Percentiles rank a stretch among this genome's conserved stretches.
phyloP scores from a whole-genome alignment of 768 basidiomycete species.

The Tylopilus felleus region DNA sequence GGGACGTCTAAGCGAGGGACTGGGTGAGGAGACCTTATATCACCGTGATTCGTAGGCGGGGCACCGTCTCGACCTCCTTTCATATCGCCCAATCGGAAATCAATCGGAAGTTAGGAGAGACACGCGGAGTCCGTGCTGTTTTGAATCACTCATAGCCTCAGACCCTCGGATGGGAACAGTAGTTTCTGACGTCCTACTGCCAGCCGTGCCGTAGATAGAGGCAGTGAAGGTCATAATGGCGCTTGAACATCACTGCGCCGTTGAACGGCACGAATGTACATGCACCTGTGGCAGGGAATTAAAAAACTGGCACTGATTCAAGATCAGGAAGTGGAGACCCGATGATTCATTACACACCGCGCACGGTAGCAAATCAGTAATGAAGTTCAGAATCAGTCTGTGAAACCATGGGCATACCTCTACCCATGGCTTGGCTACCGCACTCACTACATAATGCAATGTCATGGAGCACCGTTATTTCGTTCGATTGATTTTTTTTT shows the following conservation, averaged over 20 bases:
- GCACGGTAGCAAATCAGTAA: neutral
- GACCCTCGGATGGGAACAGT: neutral
- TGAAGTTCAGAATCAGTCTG: neutral
- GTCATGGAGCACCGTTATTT: too few species aligned
- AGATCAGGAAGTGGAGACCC: neutral
- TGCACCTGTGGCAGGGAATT: neutral
- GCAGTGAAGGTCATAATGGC: neutral
- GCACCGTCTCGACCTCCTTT: constrained; percentile 9
- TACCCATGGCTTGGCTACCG: too few species aligned
- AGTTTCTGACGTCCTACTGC: neutral
- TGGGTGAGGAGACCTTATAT: constrained; percentile 16
- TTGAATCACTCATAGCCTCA: constrained; percentile 20
- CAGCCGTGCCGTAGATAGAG: constrained; percentile 3
- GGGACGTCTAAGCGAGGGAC: neutral
- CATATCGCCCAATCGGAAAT: neutral
- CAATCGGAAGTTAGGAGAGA: constrained; percentile 10
- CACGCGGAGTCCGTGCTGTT: constrained; percentile 18
- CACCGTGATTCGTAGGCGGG: constrained; percentile 3
- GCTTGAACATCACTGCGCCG: neutral
- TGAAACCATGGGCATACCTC: neutral
- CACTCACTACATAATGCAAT: neutral
- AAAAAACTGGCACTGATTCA: neutral
- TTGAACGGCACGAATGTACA: neutral
- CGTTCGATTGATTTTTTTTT: too few species aligned
- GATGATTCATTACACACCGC: neutral